Base-by-base conservation (phyloP, 1,284 basidiomycete genomes). In the Cutaneotrichosporon mucoides region DNA sequence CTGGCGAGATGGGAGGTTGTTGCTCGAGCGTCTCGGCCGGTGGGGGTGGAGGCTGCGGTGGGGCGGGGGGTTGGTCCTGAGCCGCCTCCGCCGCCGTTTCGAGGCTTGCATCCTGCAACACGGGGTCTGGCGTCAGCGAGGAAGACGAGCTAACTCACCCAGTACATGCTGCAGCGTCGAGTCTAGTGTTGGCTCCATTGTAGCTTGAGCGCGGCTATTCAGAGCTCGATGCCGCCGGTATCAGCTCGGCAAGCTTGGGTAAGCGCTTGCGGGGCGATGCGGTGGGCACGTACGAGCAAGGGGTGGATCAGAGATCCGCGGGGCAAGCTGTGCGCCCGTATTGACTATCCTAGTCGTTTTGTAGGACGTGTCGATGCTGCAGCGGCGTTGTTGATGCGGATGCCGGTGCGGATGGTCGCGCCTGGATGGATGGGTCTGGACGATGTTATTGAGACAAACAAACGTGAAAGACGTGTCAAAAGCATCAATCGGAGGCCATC, bases 171-270 rank as follows among this genome's bases (percentile, higher is more conserved):
- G 52, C 15, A 64, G 57, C 9, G 60, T 52, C 9, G 59, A 42
- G 34, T 64, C 59, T 8, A 64, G 37, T 33, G 57, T 42, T 5
- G 45, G 42, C 42, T 64, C 60, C 62, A 64, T 64, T 9, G 46
- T 57, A 11, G 12, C 40, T n/a, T 6, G 37, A 16, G 15, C 13
- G 33, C 24, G 15, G 55, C n/a, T 8, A 4, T 46, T 34, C 34
- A 11, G 24, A 15, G 33, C 41, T 13, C 35, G 48, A 10, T 34
- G 46, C 5, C 46, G 46, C 24, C 24, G 24, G 24, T 24, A 24
- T 24, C 24, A 24, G 24, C 24, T 24, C 24, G 24, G 24, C 24
- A 24, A 24, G 24, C 24, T 24, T 24, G 24, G 24, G 24, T 24
- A 24, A 24, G 24, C 24, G 24, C 24, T 24, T 24, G 24, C 24